Conservation (phyloP, 1,284 basidiomycete species). For the Sporisorium graminicola region DNA sequence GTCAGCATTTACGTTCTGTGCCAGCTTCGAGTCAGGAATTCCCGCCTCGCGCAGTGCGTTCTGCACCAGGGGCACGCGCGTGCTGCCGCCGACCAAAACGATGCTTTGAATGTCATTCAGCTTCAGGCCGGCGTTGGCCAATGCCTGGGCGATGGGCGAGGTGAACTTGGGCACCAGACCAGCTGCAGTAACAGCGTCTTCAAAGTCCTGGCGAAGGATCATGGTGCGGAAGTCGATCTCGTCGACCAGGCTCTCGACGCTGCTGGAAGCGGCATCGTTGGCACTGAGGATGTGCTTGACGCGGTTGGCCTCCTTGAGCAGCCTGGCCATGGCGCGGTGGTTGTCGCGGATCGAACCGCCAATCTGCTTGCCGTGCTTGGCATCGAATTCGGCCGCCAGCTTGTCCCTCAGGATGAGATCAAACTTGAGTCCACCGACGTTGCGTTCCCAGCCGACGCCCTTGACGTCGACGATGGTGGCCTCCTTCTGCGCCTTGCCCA, state of each 20-base stretch:
- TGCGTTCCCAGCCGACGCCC: constrained; percentile 84
- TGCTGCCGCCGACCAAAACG: constrained; percentile 89
- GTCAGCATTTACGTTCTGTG: constrained; percentile 93
- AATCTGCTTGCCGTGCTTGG: constrained; percentile 72
- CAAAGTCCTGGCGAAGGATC: constrained; percentile 82
- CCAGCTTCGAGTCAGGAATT: constrained; percentile 64
- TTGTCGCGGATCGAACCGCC: constrained; percentile 72
- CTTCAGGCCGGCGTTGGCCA: constrained; percentile 78
- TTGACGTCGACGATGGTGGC: constrained; percentile 82
- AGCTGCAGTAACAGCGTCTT: constrained; percentile 70
- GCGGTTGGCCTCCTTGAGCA: constrained; percentile 91
- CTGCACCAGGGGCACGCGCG: constrained; percentile 92
- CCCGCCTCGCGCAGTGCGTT: constrained; percentile 70
- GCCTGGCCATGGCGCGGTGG: constrained; percentile 87
- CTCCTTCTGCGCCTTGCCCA: constrained; percentile 72
- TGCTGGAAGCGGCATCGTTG: constrained; percentile 82
- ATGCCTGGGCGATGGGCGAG: constrained; percentile 77
- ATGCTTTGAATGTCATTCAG: constrained; percentile 85
- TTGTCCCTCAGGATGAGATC: constrained; percentile 86
- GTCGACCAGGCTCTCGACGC: constrained; percentile 87
- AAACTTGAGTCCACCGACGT: constrained; percentile 83
- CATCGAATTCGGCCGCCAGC: constrained; percentile 81
- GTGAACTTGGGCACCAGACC: constrained; percentile 52
- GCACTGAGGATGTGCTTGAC: constrained; percentile 94
- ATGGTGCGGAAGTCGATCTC: constrained; percentile 90